A percentile compares a stretch with the other conserved stretches of the same genome.
Conservation (phyloP, 345 rosid species). For the Eucalyptus grandis region DNA sequence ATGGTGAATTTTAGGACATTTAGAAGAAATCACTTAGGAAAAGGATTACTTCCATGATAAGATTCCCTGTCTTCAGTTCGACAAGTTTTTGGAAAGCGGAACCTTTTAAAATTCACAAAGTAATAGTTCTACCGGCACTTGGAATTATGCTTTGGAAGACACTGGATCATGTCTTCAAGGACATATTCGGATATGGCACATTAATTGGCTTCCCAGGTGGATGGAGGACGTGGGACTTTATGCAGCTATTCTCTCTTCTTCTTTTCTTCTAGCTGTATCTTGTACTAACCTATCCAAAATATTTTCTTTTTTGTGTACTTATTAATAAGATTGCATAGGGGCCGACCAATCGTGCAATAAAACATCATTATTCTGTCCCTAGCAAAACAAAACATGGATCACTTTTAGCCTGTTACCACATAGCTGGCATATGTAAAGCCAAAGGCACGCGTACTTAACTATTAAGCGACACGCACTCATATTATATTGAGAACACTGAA, state of each 20-base stretch:
- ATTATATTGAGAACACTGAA: neutral
- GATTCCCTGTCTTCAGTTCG: neutral
- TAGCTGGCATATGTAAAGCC: neutral
- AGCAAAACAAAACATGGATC: neutral
- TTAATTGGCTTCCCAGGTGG: neutral
- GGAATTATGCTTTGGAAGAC: neutral
- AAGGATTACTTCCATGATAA: neutral
- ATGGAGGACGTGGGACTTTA: neutral
- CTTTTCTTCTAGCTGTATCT: neutral
- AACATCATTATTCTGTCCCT: neutral
- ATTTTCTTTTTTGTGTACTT: neutral
- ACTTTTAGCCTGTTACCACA: neutral
- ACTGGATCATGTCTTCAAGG: neutral
- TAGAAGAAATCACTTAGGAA: neutral
- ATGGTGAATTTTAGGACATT: neutral
- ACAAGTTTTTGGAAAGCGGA: neutral
- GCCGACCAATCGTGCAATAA: neutral
- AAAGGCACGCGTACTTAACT: neutral
- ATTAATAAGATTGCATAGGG: neutral
- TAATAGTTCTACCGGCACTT: neutral
- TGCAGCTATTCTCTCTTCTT: neutral
- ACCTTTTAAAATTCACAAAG: neutral
- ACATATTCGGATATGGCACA: neutral
- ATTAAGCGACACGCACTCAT: neutral
- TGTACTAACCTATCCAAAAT: neutral